Evolutionary conservation across 306 rosid species (phyloP).

Genomic region (Dalbergia oliveri): DNA sequence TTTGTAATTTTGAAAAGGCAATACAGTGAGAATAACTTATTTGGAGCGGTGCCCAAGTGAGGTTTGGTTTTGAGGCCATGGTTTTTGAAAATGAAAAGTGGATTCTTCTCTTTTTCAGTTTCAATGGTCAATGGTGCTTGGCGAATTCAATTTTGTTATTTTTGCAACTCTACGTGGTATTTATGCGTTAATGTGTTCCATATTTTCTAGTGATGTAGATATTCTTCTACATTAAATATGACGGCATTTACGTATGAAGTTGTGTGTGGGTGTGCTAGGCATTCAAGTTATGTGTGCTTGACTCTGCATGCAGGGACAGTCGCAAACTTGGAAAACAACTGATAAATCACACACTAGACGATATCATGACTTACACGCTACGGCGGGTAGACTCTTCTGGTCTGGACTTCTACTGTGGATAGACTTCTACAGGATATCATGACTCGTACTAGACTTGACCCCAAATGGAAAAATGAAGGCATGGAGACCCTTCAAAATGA

Average conservation of each 20-base stretch:
- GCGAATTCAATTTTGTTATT: not conserved
- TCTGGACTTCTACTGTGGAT: no score
- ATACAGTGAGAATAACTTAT: not conserved
- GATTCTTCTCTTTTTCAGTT: not conserved
- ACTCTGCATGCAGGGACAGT: not conserved
- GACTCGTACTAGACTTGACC: no score
- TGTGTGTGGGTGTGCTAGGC: no score
- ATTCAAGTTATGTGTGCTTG: not conserved
- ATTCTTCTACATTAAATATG: not conserved
- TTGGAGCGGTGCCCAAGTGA: not conserved
- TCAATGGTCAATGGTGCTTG: slow-evolving; percentile 29
- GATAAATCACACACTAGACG: not conserved
- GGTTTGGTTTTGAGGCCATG: not conserved
- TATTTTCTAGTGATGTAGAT: not conserved
- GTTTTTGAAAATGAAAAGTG: not conserved
- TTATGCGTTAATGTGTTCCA: not conserved
- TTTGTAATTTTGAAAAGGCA: not conserved
- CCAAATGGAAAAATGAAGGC: no score
- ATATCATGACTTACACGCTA: not conserved
- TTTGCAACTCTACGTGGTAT: slow-evolving; percentile 10
- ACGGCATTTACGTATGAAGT: slow-evolving; percentile 3
- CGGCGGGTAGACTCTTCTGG: no score
- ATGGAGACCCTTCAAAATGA: no score
- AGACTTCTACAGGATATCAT: no score
- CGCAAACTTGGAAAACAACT: slow-evolving; percentile 17